Conservation (phyloP, 805 yeast genomes). For the Candida hungchunana region DNA sequence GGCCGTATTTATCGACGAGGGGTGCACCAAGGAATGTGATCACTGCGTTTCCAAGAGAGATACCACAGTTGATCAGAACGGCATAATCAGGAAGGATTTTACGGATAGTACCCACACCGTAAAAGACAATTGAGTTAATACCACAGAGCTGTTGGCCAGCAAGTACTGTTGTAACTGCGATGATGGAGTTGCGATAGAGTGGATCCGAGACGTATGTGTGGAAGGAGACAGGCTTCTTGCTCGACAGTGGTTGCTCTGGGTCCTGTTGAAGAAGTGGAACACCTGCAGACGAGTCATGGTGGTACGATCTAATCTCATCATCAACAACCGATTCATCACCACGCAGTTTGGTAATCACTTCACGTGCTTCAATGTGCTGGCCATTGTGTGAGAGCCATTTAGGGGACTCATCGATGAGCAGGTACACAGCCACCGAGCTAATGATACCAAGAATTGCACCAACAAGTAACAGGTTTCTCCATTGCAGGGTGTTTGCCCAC, state of each 20-base stretch:
- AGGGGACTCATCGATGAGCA: conserved; percentile 70
- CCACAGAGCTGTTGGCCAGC: conserved; percentile 90
- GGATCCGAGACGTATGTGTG: conserved; percentile 46
- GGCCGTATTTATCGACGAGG: conserved; percentile 69
- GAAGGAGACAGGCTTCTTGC: conserved; percentile 23
- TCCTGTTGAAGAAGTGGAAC: too few relatives aligned
- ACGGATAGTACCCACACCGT: conserved; percentile 84
- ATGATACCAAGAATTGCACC: conserved; percentile 53
- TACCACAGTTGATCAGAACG: conserved; percentile 64
- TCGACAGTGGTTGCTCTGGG: too few relatives aligned
- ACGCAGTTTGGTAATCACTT: conserved; percentile 33
- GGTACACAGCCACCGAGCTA: conserved; percentile 38
- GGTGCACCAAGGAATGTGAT: conserved; percentile 74
- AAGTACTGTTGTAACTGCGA: conserved; percentile 68
- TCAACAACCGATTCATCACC: conserved; percentile 22
- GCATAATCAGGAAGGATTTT: conserved; percentile 69
- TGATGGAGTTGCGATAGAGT: conserved; percentile 51
- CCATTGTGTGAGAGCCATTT: conserved; percentile 67
- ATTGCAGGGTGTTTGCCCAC: conserved; percentile 60
- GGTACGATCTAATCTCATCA: conserved; percentile 17
- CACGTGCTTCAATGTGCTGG: conserved; percentile 37
- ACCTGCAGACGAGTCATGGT: too few relatives aligned
- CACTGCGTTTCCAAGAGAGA: conserved; percentile 69
- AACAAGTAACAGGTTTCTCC: conserved; percentile 69
- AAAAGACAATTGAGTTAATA: conserved; percentile 86